Base-by-base conservation (phyloP, 2,329 filamentous ascomycete genomes). In the Colletotrichum orchidophilum region DNA sequence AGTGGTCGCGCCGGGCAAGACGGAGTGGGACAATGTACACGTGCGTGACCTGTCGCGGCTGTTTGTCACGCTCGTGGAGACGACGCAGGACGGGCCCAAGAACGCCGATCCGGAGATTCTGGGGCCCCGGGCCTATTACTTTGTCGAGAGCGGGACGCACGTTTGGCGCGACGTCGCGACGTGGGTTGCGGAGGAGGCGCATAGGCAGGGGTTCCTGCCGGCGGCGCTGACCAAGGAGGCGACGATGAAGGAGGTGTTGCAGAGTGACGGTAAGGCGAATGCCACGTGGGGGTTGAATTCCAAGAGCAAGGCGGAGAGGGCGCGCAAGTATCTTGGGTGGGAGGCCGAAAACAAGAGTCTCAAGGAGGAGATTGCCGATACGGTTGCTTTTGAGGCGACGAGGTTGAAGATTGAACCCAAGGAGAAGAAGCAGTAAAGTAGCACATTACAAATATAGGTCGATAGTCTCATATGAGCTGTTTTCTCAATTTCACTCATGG, bases 51-150 rank as follows among this genome's bases (percentile, higher is more conserved):
- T 89, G n/a, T 80, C 80, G 7, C 76, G 77, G 8, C 77, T 88
- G 60, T 84, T 85, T 65, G 76, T 81, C 55, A 76, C 76, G 57
- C 81, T 89, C 21, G 83, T 86, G 9, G 83, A 85, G 50, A 84
- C 86, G 2, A 84, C 85, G 1, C 85, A 90, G 42, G 90, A 92
- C 4, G 83, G 87, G 0, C 83, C 83, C 64, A 88, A 88, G 73
- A 82, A 83, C 60, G 80, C 84, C 5, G 87, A 90, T 67, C 81
- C 87, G 0, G 91, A 93, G 75, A 81, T 90, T 5, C 94, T 92
- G 86, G 91, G 91, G 1, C 79, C 79, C 0, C 79, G 87, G 39
- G 91, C 84, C 1, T 94, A 94, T 79, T 94, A 90, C 81, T 90
- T 94, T 73, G 84, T 87, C 8, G 90, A 92, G 78, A 88, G 87